Evolutionary conservation across 2,329 filamentous ascomycete genomes (phyloP), one percentile per base, ranked within the genome.

Genomic region (Ambrosiella xylebori): DNA sequence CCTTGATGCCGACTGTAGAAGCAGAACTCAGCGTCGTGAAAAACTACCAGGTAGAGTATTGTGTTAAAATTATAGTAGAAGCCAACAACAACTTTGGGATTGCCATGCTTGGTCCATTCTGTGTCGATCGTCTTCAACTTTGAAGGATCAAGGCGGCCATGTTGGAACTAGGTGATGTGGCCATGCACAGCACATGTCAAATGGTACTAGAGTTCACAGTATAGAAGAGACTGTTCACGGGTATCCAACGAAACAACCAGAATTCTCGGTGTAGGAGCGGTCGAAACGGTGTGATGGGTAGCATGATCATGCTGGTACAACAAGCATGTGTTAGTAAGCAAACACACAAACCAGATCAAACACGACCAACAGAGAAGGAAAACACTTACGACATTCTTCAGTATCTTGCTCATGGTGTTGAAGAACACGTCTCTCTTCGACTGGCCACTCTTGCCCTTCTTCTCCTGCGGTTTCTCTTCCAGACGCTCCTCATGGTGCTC

Each of bases 1-100:
- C 69, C 68, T 57, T 76, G 72, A 8, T 70, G 67, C 1, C 70
- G 70, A 38, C 76, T 76, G 63, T 76, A 75, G 66, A 81, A 81
- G 39, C 72, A 72, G 63, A 82, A 81, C 19, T 75, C 71, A 8
- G 73, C 65, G 36, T 73, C 65, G 62, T 81, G 78, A 7, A 75
- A 64, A 13, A 66, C 64, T 19, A 81, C 65, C 9, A 82, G 71
- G 9, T 79, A 76, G n/a, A 81, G 64, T 66, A 81, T 79, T 0
- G 78, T 80, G 67, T 81, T 78, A 1, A 81, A 65, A 61, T 82
- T 78, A 65, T 78, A 81, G 15, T 77, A 75, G 65, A 80, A 81
- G 11, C 76, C 75, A 19, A 78, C 75, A 19, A 78, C 66, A 7
- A 81, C 77, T 58, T 71, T 73, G 5, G 78, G 76, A 0, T 76